Evolutionary conservation across 2,329 filamentous ascomycete genomes (phyloP).

Genomic region (Botrytis sinoallii): DNA sequence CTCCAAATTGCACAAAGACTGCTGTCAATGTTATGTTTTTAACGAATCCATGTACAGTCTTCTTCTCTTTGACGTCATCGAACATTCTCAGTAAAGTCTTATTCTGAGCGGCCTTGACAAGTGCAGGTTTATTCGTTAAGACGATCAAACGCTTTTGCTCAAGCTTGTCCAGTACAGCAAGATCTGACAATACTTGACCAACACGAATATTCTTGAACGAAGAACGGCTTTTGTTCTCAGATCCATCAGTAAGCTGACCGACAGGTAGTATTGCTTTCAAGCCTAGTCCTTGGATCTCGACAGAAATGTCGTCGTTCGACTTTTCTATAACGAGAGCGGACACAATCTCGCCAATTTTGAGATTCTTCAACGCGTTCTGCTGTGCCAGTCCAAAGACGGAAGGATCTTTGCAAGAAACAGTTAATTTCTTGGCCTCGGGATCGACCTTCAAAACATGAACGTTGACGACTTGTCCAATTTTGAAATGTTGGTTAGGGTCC

Average conservation of each 20-base stretch:
- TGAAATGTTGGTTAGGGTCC: slow-evolving; percentile 86
- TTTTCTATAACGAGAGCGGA: slow-evolving; percentile 79
- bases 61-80: slow-evolving; percentile 67
- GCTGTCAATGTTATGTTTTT: slow-evolving; percentile 78
- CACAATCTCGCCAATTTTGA: slow-evolving; percentile 72
- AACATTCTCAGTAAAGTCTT: slow-evolving; percentile 69
- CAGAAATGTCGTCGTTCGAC: slow-evolving; percentile 68
- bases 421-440: slow-evolving; percentile 64
- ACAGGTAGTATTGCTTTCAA: slow-evolving; percentile 75
- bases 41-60: slow-evolving; percentile 73
- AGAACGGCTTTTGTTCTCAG: slow-evolving; percentile 70
- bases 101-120: slow-evolving; percentile 72
- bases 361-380: slow-evolving; percentile 70
- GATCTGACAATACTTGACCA: slow-evolving; percentile 75
- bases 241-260: slow-evolving; percentile 82
- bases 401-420: slow-evolving; percentile 91
- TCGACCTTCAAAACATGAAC: slow-evolving; percentile 85
- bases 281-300: slow-evolving; percentile 71
- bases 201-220: slow-evolving; percentile 78
- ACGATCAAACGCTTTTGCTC: slow-evolving; percentile 71
- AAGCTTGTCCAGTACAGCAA: slow-evolving; percentile 86
- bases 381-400: slow-evolving; percentile 71
- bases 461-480: slow-evolving; percentile 83
- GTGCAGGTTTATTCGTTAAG: slow-evolving; percentile 77
- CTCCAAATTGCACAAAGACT: slow-evolving; percentile 85